Base-by-base conservation (phyloP, 164 flowering plant species). In the Liriodendron chinense region DNA sequence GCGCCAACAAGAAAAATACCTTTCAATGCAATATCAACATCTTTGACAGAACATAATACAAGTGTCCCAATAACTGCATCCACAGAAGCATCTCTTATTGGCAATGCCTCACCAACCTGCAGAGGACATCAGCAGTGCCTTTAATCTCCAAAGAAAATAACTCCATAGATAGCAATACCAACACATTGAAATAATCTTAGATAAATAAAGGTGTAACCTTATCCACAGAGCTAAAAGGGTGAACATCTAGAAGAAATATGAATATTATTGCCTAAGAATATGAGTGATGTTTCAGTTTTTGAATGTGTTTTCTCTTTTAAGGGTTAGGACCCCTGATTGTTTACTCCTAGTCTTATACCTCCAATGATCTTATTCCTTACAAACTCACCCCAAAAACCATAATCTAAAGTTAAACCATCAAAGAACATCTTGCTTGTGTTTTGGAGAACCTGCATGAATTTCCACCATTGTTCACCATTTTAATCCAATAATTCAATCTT, bases 11-110 rank as follows among this genome's bases (percentile, higher is more conserved):
- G 23, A 53, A 7, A 64, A 34, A 75, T 85, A 91, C 98, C 98
- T 84, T 87, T 81, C 65, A 94, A 82, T 66, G 94, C 78, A 79
- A 63, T 64, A 67, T 78, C 57, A 59, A 95, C 94, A 85, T 93
- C 91, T 49, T 81, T 76, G 16, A 94, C 98, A 25, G 97, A 93
- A 80, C 98, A 94, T 28, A 94, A 72, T 5, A 94, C 97, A 65
- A 94, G 92, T n/a, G 98, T 93, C 73, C 96, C 98, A 74, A 95
- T 78, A 61, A 93, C 96, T 16, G 89, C 97, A 86, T 95, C 98
- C 79, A 93, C 85, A 59, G 92, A 90, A 72, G 88, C 88, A 83
- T 95, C 94, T 68, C 65, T 48, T 62, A 88, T 23, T 47, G 98
- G 98, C 84, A 93, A 81, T 72, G 92, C 87, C 80, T 95, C 98